Conservation (phyloP, 768 basidiomycete species). For the Suillus brevipes region DNA sequence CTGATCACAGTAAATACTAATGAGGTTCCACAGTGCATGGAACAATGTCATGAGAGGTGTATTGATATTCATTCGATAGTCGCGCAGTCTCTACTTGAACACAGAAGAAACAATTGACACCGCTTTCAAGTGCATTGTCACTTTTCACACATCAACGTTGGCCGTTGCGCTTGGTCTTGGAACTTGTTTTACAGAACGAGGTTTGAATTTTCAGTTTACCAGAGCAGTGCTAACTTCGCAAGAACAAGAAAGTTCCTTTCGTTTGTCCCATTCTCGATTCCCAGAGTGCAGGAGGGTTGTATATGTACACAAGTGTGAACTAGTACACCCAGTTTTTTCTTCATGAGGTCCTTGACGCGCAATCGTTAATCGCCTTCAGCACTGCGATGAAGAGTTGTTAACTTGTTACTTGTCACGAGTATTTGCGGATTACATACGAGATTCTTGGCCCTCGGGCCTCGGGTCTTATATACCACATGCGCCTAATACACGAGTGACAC, state of each 20-base stretch:
- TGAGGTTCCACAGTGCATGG: constrained; percentile 54
- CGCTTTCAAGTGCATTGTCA: background rate
- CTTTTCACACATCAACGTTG: background rate
- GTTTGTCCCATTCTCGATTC: background rate
- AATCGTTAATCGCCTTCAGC: background rate
- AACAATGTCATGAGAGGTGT: constrained; percentile 68
- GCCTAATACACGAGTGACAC: background rate
- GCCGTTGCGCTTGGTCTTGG: background rate
- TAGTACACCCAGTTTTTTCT: background rate
- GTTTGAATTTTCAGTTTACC: background rate
- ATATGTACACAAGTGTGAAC: background rate
- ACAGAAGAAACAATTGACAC: constrained; percentile 13
- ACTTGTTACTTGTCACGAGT: background rate
- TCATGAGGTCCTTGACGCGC: background rate
- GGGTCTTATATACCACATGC: background rate
- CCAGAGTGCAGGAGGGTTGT: too few species aligned
- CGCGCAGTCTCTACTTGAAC: constrained; percentile 65
- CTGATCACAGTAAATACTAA: background rate
- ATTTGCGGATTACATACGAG: background rate
- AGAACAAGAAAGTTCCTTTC: background rate
- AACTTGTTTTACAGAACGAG: background rate
- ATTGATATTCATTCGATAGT: constrained; percentile 75
- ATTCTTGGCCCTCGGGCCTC: background rate
- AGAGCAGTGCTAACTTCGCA: background rate
- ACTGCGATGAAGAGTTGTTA: background rate